Evolutionary conservation across 148 eudicot genomes (phyloP).

Genomic region (Nepenthes mirabilis): DNA sequence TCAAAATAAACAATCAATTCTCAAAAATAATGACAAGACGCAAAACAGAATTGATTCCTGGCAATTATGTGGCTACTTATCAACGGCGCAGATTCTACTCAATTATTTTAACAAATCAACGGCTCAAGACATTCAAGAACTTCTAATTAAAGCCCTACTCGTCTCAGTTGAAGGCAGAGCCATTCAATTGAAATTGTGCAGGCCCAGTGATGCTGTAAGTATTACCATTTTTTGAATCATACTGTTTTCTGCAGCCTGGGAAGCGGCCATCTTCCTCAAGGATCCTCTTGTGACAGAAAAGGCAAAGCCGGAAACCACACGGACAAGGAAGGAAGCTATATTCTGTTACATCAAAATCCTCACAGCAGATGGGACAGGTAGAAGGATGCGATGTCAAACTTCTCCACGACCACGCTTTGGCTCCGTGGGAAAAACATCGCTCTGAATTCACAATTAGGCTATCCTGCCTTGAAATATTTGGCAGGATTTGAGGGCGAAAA

Average conservation of each 20-base stretch:
- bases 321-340: slow-evolving; percentile 66
- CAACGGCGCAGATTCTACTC: too few relatives aligned
- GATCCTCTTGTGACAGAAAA: slow-evolving; percentile 88
- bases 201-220: slow-evolving; percentile 9
- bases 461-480: slow-evolving; percentile 47
- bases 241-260: slow-evolving; percentile 85
- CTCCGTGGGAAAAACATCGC: background rate
- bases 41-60: too few relatives aligned
- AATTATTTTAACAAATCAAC: too few relatives aligned
- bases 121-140: too few relatives aligned
- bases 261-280: slow-evolving; percentile 83
- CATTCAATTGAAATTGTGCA: slow-evolving; percentile 20
- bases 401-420: slow-evolving; percentile 11
- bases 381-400: slow-evolving; percentile 13
- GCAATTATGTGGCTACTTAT: too few relatives aligned
- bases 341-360: slow-evolving; percentile 77
- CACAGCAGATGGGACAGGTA: slow-evolving; percentile 73
- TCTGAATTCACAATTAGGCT: slow-evolving; percentile 28
- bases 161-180: too few relatives aligned
- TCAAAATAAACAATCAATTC: too few relatives aligned
- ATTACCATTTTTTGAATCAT: slow-evolving; percentile 27
- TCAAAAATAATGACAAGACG: too few relatives aligned
- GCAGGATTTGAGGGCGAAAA: slow-evolving; percentile 63
- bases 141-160: too few relatives aligned
- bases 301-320: slow-evolving; percentile 83